Evolutionary conservation across 768 basidiomycete species (phyloP), one percentile per base, ranked within the genome.

Genomic region (Russula dissimulans): DNA sequence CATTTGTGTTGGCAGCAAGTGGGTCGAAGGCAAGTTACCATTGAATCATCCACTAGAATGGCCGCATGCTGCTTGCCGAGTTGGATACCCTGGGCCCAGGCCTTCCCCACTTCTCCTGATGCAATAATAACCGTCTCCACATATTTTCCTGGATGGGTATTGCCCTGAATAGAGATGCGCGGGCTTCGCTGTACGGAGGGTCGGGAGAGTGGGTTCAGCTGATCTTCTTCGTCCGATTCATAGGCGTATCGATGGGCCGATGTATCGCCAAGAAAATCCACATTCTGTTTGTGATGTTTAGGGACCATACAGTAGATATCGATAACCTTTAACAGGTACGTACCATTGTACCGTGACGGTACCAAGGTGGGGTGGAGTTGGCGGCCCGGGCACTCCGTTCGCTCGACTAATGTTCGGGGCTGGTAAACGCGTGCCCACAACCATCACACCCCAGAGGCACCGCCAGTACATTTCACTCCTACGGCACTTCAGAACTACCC

Each of bases 171-270:
- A 32, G 54, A 56, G 39, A 53, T 29, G 6, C 44, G 39, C 32
- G 51, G 38, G 0, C 10, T 44, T 36, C 52, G 50, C 31, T 52
- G 54, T 12, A 15, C 9, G 9, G 59, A 5, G 36, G n/a, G 51
- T 52, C 44, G 36, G 45, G 47, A 39, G 36, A 64, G 66, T 3
- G 67, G 67, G 51, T 67, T 67, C 47, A 61, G 41, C 52, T 70
- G 69, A 53, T 70, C 69, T 60, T 65, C 65, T 12, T 69, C 69
- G 29, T 70, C 69, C 5, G 69, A 70, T 60, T 70, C 69, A 48
- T 63, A 54, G 12, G 64, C 67, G 41, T 70, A 64, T 39, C 69
- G 59, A 26, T 67, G 64, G 5, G 69, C 66, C n/a, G 65, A 39
- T n/a, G 66, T 61, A 51, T 70, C 69, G 31, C 61, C 56, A 26